Percentiles rank a stretch among this genome's conserved stretches.
phyloP scores from a whole-genome alignment of 2,329 filamentous ascomycete species.

The Ambrosiella beaveri region DNA sequence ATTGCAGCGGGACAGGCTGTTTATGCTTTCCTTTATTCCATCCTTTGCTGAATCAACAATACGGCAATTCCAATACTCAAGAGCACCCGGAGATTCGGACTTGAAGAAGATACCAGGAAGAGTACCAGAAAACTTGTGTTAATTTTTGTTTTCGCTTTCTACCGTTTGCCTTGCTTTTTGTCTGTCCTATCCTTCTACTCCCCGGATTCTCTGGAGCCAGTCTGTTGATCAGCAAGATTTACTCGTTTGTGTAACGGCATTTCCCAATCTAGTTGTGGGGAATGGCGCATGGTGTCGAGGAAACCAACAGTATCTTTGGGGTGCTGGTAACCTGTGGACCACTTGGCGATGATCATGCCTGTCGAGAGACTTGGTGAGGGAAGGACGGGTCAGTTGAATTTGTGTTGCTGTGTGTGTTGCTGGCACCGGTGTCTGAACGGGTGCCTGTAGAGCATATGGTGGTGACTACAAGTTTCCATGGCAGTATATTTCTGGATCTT shows the following conservation, averaged over 20 bases:
- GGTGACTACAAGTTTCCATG: no score
- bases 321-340: no score
- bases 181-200: background rate
- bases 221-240: background rate
- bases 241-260: background rate
- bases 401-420: no score
- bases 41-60: background rate
- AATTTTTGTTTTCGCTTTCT: background rate
- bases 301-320: no score
- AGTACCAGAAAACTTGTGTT: constrained; percentile 7
- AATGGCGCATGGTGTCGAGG: no score
- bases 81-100: background rate
- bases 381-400: no score
- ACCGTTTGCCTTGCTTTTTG: background rate
- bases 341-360: no score
- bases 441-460: no score
- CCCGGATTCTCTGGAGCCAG: background rate
- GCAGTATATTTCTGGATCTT: no score
- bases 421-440: no score
- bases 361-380: no score
- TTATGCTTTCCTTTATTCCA: background rate
- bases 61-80: background rate
- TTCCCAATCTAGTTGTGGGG: background rate
- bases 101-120: constrained; percentile 10
- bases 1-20: background rate